Percentiles rank a stretch among this genome's conserved stretches.
Evolutionary conservation across 768 basidiomycete genomes (phyloP).

Genomic region (Pleurotus ostreatus): DNA sequence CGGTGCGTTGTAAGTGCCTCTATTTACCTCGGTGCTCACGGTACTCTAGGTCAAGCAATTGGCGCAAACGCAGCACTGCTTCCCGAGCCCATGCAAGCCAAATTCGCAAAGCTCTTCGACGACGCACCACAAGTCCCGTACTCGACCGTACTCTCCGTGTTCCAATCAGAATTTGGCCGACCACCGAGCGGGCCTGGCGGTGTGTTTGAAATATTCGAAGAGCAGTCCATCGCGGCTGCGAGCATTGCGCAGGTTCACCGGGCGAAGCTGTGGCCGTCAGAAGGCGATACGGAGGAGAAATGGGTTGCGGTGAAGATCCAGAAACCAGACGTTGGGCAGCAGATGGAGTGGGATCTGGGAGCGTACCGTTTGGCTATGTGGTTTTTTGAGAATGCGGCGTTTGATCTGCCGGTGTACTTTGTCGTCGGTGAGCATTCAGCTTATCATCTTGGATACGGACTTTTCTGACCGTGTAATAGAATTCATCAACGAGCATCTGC

Average conservation of each 20-base stretch:
- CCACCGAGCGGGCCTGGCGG: conserved; percentile 65
- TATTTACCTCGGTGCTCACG: neutral
- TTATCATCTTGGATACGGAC: neutral
- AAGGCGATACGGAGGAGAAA: conserved; percentile 36
- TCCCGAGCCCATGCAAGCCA: conserved; percentile 77
- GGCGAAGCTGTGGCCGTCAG: conserved; percentile 50
- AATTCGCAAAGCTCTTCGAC: conserved; percentile 82
- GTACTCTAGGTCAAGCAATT: conserved; percentile 56
- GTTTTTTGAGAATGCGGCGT: conserved; percentile 75
- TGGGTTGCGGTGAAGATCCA: conserved; percentile 95
- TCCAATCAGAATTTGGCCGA: conserved; percentile 63
- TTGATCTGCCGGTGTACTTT: conserved; percentile 84
- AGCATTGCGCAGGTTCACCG: conserved; percentile 91
- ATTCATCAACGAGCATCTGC: conserved; percentile 77
- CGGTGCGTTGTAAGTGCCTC: conserved; percentile 35
- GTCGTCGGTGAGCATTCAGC: conserved; percentile 53
- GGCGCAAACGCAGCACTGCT: conserved; percentile 85
- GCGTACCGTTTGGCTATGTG: conserved; percentile 73
- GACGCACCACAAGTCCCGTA: conserved; percentile 85
- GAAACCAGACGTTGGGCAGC: conserved; percentile 82
- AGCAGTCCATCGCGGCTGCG: conserved; percentile 77
- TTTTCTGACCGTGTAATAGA: conserved; percentile 30
- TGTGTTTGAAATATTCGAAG: conserved; percentile 76
- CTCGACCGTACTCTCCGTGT: conserved; percentile 60
- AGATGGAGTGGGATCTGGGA: conserved; percentile 82